phyloP scores from a whole-genome alignment of 129 eudicot genomes.

The Centella asiatica region DNA sequence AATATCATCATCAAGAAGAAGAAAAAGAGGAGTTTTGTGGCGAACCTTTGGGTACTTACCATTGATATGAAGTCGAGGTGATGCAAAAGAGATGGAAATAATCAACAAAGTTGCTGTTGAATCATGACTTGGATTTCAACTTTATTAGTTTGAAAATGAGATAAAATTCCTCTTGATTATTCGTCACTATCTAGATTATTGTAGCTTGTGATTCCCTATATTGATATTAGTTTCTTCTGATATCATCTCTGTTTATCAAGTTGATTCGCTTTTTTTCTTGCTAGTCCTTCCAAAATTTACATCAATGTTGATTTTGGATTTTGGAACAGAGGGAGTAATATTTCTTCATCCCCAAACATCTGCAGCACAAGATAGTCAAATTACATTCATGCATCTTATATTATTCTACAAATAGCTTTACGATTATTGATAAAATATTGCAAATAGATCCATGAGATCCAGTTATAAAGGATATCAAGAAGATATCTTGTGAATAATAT shows the following conservation, averaged over 20 bases:
- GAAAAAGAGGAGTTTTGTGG: slow-evolving; percentile 43
- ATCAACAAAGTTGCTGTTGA: slow-evolving; percentile 37
- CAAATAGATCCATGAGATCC: too few relatives aligned
- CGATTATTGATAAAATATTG: too few relatives aligned
- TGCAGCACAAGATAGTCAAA: too few relatives aligned
- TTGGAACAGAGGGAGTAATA: too few relatives aligned
- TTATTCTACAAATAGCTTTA: too few relatives aligned
- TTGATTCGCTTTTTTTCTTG: too few relatives aligned
- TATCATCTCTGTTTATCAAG: background rate
- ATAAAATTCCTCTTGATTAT: slow-evolving; percentile 29
- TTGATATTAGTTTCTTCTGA: background rate
- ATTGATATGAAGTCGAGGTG: slow-evolving; percentile 23
- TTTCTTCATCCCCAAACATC: too few relatives aligned
- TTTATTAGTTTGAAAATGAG: slow-evolving; percentile 43
- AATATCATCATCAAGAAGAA: slow-evolving; percentile 58
- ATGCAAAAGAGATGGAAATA: slow-evolving; percentile 18
- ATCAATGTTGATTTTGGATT: too few relatives aligned
- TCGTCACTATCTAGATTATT: slow-evolving; percentile 1
- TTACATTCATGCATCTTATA: too few relatives aligned
- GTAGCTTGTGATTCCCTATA: slow-evolving; percentile 13
- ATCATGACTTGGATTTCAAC: slow-evolving; percentile 64
- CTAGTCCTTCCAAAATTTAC: too few relatives aligned
- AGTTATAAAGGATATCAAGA: too few relatives aligned
- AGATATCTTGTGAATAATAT: too few relatives aligned
- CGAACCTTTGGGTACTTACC: slow-evolving; percentile 33